Conservation (phyloP, 1,284 basidiomycete species). For the Afroboletus lepidellus region DNA sequence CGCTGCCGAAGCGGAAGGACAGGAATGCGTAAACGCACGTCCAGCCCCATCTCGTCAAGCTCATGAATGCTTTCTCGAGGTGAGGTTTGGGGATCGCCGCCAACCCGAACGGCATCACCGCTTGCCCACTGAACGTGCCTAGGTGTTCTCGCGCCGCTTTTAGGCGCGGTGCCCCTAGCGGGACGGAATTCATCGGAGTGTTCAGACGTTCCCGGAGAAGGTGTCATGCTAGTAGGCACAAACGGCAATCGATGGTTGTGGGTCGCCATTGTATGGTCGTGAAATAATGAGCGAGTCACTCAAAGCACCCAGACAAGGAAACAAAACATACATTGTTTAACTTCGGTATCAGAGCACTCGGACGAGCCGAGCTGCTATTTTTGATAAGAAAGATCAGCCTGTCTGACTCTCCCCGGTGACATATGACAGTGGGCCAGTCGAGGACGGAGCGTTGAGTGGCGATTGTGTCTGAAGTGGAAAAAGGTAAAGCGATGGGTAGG, state of each 20-base stretch:
- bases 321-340: conserved; percentile 10
- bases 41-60: conserved; percentile 43
- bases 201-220: not conserved
- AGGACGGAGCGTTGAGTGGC: not conserved
- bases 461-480: not conserved
- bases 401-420: not conserved
- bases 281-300: not conserved
- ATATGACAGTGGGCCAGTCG: not conserved
- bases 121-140: conserved; percentile 42
- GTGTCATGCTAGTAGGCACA: conserved; percentile 22
- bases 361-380: not conserved
- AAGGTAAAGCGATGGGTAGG: not conserved
- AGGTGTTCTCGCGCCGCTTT: conserved; percentile 34
- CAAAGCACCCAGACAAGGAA: not conserved
- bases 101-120: not conserved
- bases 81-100: conserved; percentile 1
- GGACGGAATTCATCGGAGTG: conserved; percentile 11
- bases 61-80: conserved; percentile 26
- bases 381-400: not conserved
- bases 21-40: conserved; percentile 35
- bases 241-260: conserved; percentile 7
- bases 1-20: not conserved
- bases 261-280: not conserved
- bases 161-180: conserved; percentile 23
- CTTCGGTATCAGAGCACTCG: not conserved